Percentiles rank a stretch among this genome's conserved stretches.
phyloP scores from a whole-genome alignment of 2,329 filamentous ascomycete genomes.

The Fusarium sp. region DNA sequence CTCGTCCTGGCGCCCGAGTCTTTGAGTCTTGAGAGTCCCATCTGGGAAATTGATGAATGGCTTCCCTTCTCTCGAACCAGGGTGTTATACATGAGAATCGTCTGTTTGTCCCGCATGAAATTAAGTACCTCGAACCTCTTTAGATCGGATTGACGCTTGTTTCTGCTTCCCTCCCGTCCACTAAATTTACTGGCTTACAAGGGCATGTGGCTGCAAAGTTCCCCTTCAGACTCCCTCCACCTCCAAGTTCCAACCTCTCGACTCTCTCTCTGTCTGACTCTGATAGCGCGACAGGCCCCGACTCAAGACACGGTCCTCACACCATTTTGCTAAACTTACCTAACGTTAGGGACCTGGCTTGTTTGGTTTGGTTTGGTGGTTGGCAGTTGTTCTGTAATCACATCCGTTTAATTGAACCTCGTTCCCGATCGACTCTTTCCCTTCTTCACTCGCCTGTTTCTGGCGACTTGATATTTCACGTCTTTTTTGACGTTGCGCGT shows the following conservation, averaged over 20 bases:
- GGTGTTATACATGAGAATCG: constrained; percentile 14
- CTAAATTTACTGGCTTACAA: constrained; percentile 5
- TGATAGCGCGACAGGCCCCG: constrained; percentile 37
- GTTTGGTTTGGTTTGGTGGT: neutral
- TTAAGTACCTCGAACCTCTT: constrained; percentile 12
- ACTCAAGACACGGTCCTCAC: constrained; percentile 41
- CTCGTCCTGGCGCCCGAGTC: constrained; percentile 44
- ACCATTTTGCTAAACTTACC: constrained; percentile 27
- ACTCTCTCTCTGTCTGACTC: constrained; percentile 13
- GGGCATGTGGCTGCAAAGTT: constrained; percentile 13
- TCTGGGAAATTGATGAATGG: constrained; percentile 27
- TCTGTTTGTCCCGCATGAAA: constrained; percentile 11
- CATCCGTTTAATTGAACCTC: constrained; percentile 31
- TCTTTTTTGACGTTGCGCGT: constrained; percentile 22
- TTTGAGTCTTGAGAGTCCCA: constrained; percentile 26
- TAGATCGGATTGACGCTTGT: constrained; percentile 13
- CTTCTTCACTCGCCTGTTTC: constrained; percentile 30
- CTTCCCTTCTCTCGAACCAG: constrained; percentile 16
- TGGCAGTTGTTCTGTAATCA: neutral
- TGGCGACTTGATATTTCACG: constrained; percentile 19
- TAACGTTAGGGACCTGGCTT: constrained; percentile 2
- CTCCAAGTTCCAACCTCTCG: constrained; percentile 3
- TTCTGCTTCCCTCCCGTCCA: constrained; percentile 28
- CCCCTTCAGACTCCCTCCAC: constrained; percentile 13
- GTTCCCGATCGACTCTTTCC: constrained; percentile 5